phyloP scores from a whole-genome alignment of 345 rosid species.

The Eucalyptus leucophloia region DNA sequence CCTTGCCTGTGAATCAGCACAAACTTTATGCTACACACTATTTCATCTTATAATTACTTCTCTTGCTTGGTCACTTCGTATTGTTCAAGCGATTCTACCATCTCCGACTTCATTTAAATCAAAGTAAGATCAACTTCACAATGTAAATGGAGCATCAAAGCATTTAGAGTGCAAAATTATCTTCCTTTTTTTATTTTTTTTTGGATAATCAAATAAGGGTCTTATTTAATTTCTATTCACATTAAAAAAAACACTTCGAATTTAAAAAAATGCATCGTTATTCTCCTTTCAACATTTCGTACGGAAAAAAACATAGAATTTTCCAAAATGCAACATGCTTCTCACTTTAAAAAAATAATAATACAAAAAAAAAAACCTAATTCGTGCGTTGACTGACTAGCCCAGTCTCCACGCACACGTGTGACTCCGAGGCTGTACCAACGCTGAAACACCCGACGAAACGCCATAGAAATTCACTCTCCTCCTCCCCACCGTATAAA shows the following conservation, averaged over 20 bases:
- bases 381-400: not conserved
- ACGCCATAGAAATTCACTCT: not conserved
- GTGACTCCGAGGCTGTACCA: not conserved
- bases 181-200: not conserved
- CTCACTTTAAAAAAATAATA: not conserved
- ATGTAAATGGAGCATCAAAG: not conserved
- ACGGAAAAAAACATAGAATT: not conserved
- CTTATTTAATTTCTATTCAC: not conserved
- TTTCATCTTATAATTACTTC: too few relatives aligned
- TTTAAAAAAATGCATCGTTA: not conserved
- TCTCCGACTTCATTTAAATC: not conserved
- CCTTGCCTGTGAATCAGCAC: not conserved
- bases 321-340: not conserved
- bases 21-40: not conserved
- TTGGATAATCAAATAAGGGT: not conserved
- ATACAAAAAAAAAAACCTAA: not conserved
- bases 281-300: not conserved
- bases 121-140: not conserved
- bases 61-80: not conserved
- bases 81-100: accelerated
- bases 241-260: not conserved
- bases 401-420: not conserved
- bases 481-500: not conserved
- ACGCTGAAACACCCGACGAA: not conserved
- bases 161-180: not conserved